These are phyloP conservation scores for Gossypium thurberi DNA, from an alignment of 345 rosid genomes.

Conservation along the genomic window DNA sequence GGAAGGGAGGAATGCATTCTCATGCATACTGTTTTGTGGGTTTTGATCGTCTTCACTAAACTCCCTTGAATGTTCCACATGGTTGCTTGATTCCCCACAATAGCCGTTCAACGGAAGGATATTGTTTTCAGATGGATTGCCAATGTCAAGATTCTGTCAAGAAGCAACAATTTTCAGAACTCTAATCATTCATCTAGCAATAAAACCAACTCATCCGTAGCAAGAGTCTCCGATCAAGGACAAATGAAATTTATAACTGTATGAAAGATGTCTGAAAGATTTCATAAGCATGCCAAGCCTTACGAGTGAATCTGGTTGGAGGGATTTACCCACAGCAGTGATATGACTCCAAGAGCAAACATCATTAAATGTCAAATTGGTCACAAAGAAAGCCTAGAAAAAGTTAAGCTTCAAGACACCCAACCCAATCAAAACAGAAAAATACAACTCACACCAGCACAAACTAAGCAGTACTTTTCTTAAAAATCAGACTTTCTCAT, in stretches of 20 bases:
- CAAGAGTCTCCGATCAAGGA: not conserved
- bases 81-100: constrained; percentile 12
- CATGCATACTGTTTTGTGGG: constrained; percentile 31
- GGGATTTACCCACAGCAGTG: not conserved
- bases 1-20: constrained; percentile 32
- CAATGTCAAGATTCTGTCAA: not conserved
- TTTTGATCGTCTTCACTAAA: constrained; percentile 41
- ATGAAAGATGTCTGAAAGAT: not conserved
- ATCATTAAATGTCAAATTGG: no score
- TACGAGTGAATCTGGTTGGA: not conserved
- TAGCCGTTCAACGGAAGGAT: not conserved
- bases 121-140: not conserved
- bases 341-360: not conserved
- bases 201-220: not conserved
- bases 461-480: not conserved
- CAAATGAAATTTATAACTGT: not conserved
- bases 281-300: not conserved
- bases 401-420: not conserved
- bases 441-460: not conserved
- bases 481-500: not conserved
- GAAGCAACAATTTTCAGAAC: not conserved
- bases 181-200: not conserved
- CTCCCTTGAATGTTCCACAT: constrained; percentile 40
- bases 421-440: not conserved
- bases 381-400: no score